A percentile compares a stretch with the other conserved stretches of the same genome.
Evolutionary conservation across 164 flowering plant species (phyloP).

Genomic region (Saururus chinensis): DNA sequence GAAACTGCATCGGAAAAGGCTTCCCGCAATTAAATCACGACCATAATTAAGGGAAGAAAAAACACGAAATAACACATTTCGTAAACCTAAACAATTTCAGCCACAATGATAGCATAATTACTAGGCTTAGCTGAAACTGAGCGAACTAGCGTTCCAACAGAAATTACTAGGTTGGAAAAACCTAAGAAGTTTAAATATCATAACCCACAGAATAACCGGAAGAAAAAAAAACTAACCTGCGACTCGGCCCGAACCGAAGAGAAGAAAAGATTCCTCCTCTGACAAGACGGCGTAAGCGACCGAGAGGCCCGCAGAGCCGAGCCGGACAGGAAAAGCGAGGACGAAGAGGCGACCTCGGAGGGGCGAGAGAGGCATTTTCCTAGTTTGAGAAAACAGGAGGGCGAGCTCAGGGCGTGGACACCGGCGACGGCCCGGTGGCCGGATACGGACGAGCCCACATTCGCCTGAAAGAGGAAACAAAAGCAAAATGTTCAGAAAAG

Average conservation of each 20-base stretch:
- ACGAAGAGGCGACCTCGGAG: constrained; percentile 14
- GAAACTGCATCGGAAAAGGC: no score
- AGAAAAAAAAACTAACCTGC: constrained; percentile 24
- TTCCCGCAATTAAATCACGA: no score
- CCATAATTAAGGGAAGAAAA: no score
- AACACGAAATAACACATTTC: no score
- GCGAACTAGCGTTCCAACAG: no score
- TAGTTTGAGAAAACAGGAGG: constrained; percentile 15
- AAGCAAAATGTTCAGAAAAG: neutral
- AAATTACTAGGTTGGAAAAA: no score
- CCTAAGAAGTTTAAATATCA: neutral
- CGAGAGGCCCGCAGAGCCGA: constrained; percentile 16
- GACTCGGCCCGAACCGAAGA: constrained; percentile 30
- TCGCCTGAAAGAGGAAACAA: constrained; percentile 21
- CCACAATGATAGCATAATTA: no score
- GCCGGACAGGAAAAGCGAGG: constrained; percentile 21
- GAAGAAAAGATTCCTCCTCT: constrained; percentile 11
- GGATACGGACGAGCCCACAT: constrained; percentile 18
- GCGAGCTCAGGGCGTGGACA: constrained; percentile 5
- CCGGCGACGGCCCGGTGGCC: constrained; percentile 12
- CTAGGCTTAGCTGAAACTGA: no score
- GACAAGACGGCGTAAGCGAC: constrained; percentile 10
- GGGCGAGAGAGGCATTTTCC: constrained; percentile 8
- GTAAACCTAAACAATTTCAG: no score
- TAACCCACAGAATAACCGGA: neutral